Conservation (phyloP, 2,329 filamentous ascomycete species). For the Zopfia rhizophila region DNA sequence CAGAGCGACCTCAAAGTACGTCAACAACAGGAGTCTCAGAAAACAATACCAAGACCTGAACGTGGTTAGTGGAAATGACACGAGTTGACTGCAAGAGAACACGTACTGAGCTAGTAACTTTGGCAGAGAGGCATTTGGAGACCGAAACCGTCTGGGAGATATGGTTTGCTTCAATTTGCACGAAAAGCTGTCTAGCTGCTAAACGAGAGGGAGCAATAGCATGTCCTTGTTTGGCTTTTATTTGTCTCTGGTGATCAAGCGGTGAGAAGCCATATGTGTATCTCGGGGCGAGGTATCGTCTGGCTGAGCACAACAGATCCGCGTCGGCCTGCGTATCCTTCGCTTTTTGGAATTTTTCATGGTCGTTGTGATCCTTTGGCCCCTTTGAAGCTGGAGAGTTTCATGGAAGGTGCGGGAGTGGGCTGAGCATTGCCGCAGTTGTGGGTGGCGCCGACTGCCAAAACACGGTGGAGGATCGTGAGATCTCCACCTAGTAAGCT, state of each 20-base stretch:
- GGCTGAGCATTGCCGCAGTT: background rate
- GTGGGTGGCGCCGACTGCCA: background rate
- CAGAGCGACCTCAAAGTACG: conserved; percentile 10
- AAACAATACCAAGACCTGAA: background rate
- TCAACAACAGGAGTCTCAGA: conserved; percentile 15
- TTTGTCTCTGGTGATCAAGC: too few species aligned
- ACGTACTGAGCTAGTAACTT: background rate
- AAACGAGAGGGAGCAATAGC: too few species aligned
- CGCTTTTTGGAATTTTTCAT: background rate
- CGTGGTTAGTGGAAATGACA: background rate
- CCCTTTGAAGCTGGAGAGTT: background rate
- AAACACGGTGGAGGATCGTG: conserved; percentile 27
- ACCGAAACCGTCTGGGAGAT: background rate
- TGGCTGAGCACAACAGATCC: too few species aligned
- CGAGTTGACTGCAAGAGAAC: background rate
- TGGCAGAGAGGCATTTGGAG: conserved; percentile 10
- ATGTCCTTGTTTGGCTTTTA: too few species aligned
- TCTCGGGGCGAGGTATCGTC: too few species aligned
- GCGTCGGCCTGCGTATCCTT: background rate
- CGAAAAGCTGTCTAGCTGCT: too few species aligned
- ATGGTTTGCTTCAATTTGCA: conserved; percentile 4
- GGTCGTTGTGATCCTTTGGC: background rate
- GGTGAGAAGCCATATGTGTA: too few species aligned
- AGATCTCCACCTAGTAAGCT: conserved; percentile 32
- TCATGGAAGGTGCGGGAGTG: conserved; percentile 19